Conservation (phyloP, 345 rosid species). For the Populus nigra region DNA sequence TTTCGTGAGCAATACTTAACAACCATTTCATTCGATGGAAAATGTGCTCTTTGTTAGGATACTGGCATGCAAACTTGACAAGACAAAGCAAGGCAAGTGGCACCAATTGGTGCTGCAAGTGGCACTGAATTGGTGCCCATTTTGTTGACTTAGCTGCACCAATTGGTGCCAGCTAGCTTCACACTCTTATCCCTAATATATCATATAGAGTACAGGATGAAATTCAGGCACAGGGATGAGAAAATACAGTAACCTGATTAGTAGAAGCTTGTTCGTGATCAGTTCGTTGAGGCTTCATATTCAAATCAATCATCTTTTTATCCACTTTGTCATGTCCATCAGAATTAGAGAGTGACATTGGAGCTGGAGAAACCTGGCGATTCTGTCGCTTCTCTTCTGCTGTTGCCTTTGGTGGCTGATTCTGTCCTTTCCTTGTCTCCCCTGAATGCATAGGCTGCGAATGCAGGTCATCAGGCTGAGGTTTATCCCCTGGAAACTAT, state of each 20-base stretch:
- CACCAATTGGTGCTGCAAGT: no score
- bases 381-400: conserved; percentile 37
- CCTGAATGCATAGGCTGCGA: conserved; percentile 31
- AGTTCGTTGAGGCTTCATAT: conserved; percentile 56
- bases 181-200: not conserved
- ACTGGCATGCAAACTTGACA: no score
- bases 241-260: conserved; percentile 44
- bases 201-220: not conserved
- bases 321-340: conserved; percentile 38
- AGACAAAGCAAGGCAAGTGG: no score
- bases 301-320: conserved; percentile 64
- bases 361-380: conserved; percentile 32
- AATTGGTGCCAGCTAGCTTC: no score
- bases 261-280: conserved; percentile 50
- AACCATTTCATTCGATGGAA: not conserved
- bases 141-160: no score
- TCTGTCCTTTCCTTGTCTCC: conserved; percentile 32
- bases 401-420: conserved; percentile 24
- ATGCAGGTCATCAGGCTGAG: conserved; percentile 22
- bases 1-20: no score
- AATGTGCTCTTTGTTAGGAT: no score
- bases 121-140: no score
- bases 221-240: not conserved
- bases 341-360: conserved; percentile 29
- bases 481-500: conserved; percentile 75